phyloP scores from a whole-genome alignment of 202 grass and related monocot species.

The Setaria italica region DNA sequence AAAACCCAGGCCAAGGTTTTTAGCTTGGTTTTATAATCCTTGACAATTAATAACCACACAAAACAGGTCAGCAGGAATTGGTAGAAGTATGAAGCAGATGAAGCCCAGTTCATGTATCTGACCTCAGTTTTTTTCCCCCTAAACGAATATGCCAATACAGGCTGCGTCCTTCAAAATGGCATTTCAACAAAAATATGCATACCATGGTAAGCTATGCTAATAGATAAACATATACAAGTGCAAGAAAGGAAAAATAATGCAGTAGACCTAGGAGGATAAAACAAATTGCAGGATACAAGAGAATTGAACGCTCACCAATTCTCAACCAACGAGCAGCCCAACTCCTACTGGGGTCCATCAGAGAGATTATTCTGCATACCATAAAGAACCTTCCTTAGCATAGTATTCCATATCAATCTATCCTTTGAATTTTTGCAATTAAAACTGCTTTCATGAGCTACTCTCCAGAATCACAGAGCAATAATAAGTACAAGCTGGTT shows the following conservation, averaged over 20 bases:
- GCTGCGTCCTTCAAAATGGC: not conserved
- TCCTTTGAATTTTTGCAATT: not conserved
- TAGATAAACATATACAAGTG: not conserved
- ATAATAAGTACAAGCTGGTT: not conserved
- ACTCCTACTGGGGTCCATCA: slow-evolving; percentile 96
- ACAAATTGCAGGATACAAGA: not conserved
- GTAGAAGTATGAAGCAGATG: not conserved
- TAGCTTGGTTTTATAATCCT: not conserved
- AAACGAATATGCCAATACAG: not conserved
- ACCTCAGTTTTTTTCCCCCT: not conserved
- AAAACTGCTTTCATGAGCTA: not conserved
- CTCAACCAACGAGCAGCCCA: slow-evolving; percentile 98
- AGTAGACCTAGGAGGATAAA: not conserved
- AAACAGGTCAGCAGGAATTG: not conserved
- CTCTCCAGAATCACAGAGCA: not conserved
- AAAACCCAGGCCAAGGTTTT: not conserved
- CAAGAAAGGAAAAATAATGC: slow-evolving; percentile 2
- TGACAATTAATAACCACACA: slow-evolving; percentile 9
- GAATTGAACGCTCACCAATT: slow-evolving; percentile 66
- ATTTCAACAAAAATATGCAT: not conserved
- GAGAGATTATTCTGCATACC: slow-evolving; percentile 83
- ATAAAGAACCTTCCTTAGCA: slow-evolving; percentile 10
- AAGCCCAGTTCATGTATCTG: not conserved
- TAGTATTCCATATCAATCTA: not conserved
- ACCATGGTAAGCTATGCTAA: not conserved